Evolutionary conservation across 2,329 filamentous ascomycete genomes (phyloP).

Genomic region (Drechslera avenae): DNA sequence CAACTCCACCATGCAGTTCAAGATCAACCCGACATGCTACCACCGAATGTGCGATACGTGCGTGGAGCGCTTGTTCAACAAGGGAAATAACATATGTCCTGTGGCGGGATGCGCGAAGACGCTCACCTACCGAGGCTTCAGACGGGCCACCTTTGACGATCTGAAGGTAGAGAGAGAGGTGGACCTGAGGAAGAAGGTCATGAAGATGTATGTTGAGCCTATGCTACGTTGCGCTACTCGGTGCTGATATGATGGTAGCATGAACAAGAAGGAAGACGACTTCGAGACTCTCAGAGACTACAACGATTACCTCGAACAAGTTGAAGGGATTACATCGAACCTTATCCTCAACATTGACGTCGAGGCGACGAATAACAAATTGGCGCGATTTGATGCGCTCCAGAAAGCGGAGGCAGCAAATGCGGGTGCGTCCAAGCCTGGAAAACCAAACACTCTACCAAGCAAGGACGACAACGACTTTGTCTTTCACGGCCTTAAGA

Average conservation of each 20-base stretch:
- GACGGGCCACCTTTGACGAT: conserved; percentile 87
- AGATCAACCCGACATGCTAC: conserved; percentile 98
- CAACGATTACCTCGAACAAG: conserved; percentile 93
- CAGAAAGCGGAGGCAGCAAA: conserved; percentile 62
- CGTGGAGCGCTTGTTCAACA: conserved; percentile 90
- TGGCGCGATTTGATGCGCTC: conserved; percentile 73
- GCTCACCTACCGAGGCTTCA: conserved; percentile 81
- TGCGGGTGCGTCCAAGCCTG: conserved; percentile 51
- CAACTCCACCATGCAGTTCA: conserved; percentile 90
- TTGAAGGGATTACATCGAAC: conserved; percentile 89
- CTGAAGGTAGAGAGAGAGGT: conserved; percentile 89
- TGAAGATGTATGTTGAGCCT: conserved; percentile 54
- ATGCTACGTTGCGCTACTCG: not conserved
- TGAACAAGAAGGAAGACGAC: conserved; percentile 89
- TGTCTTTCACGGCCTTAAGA: conserved; percentile 80
- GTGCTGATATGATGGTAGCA: conserved; percentile 56
- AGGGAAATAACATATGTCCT: conserved; percentile 89
- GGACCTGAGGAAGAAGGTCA: conserved; percentile 82
- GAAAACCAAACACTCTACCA: conserved; percentile 47
- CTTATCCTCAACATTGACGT: conserved; percentile 74
- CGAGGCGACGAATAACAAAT: conserved; percentile 63
- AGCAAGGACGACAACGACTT: conserved; percentile 65
- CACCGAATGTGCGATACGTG: conserved; percentile 98
- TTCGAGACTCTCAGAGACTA: conserved; percentile 83
- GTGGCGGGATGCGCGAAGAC: conserved; percentile 88